Conservation (phyloP, 2,329 filamentous ascomycete species). For the Aspergillus uvarum region DNA sequence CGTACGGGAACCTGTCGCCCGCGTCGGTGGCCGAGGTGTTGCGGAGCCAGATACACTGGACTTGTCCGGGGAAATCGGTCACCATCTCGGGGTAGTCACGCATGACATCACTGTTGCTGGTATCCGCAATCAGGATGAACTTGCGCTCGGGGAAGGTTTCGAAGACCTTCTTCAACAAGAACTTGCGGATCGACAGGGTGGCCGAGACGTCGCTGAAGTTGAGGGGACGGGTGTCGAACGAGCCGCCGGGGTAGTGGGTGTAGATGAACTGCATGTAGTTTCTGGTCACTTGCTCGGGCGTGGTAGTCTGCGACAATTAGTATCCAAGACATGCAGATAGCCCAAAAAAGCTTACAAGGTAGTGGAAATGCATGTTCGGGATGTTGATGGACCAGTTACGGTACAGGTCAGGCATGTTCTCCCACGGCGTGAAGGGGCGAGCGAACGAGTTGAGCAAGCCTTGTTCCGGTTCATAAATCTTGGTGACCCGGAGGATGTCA, state of each 20-base stretch:
- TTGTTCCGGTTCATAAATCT: slow-evolving; percentile 3
- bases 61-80: not conserved
- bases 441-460: slow-evolving; percentile 1
- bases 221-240: slow-evolving; percentile 5
- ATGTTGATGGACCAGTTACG: not conserved
- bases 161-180: not conserved
- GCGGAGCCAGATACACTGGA: not conserved
- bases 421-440: not conserved
- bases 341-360: not conserved
- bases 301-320: not conserved
- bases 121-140: slow-evolving; percentile 1
- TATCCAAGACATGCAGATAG: not conserved
- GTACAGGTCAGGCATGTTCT: slow-evolving; percentile 4
- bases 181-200: slow-evolving; percentile 1
- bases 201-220: slow-evolving; percentile 4
- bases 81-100: slow-evolving; percentile 2
- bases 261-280: slow-evolving; percentile 6
- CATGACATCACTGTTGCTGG: slow-evolving; percentile 4
- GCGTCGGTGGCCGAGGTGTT: slow-evolving; percentile 1
- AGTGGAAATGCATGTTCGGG: slow-evolving; percentile 2
- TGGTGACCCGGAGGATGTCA: slow-evolving; percentile 1
- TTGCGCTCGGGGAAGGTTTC: slow-evolving; percentile 1
- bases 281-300: slow-evolving; percentile 1
- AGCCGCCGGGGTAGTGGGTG: not conserved
- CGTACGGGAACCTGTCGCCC: not conserved